Conservation (phyloP, 2,329 filamentous ascomycete genomes). For the Paraphoma sp. region DNA sequence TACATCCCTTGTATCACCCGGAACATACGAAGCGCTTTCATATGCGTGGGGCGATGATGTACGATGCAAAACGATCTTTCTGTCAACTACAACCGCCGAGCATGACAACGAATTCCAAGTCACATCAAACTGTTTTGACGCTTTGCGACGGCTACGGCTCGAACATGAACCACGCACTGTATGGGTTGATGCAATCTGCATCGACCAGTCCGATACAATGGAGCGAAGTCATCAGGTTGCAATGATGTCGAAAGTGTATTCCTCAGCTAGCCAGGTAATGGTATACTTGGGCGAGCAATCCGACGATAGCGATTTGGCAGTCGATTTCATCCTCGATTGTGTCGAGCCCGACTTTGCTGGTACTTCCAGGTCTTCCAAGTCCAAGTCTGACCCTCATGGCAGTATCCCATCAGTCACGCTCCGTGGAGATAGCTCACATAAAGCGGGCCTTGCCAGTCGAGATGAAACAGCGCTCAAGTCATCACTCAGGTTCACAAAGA, state of each 20-base stretch:
- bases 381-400: no score
- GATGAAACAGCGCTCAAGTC: not conserved
- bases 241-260: conserved; percentile 8
- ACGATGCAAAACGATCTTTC: not conserved
- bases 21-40: not conserved
- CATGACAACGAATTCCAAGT: not conserved
- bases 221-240: conserved; percentile 7
- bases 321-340: not conserved
- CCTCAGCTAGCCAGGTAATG: not conserved
- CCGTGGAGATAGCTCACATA: no score
- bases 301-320: not conserved
- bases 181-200: conserved; percentile 11
- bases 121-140: not conserved
- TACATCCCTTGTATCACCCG: no score
- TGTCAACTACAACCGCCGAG: no score
- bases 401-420: no score
- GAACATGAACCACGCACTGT: not conserved
- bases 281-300: not conserved
- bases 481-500: no score
- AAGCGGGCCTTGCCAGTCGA: no score
- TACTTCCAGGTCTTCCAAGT: no score
- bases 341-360: not conserved
- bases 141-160: not conserved
- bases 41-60: not conserved
- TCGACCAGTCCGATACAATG: conserved; percentile 9